phyloP scores from a whole-genome alignment of 2,329 filamentous ascomycete genomes.

The Xylariaceae sp. region DNA sequence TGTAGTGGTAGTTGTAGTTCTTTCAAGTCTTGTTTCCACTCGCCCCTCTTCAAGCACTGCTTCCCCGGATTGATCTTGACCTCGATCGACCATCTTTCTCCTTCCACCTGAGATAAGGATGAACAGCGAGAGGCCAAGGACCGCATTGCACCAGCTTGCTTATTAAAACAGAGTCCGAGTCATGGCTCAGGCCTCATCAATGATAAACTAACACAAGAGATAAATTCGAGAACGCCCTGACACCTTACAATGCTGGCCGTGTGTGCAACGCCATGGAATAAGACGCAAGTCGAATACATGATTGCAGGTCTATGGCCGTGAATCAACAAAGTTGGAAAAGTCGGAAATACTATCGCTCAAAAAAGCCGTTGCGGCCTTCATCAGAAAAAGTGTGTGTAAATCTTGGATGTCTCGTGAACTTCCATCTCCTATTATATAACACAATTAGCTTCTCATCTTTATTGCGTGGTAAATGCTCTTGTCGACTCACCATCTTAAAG shows the following conservation, averaged over 20 bases:
- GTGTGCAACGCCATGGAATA: constrained; percentile 48
- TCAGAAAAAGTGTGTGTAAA: constrained; percentile 99
- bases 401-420: constrained; percentile 97
- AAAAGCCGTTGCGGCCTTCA: constrained; percentile 36
- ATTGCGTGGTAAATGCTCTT: neutral
- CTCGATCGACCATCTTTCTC: no score
- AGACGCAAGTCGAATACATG: constrained; percentile 51
- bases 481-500: constrained; percentile 86
- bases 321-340: constrained; percentile 27
- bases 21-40: no score
- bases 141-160: constrained; percentile 14
- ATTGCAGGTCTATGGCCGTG: constrained; percentile 33
- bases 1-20: no score
- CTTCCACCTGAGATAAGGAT: no score
- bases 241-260: constrained; percentile 56
- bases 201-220: constrained; percentile 26
- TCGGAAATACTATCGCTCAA: constrained; percentile 23
- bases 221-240: constrained; percentile 47
- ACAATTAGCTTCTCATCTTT: constrained; percentile 36
- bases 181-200: constrained; percentile 18
- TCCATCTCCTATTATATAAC: constrained; percentile 87
- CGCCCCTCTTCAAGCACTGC: no score
- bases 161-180: constrained; percentile 24
- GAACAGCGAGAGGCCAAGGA: no score
- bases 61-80: no score